Evolutionary conservation across 495 filamentous ascomycete species (phyloP), one percentile per base, ranked within the genome.

Genomic region (Neurospora discreta): DNA sequence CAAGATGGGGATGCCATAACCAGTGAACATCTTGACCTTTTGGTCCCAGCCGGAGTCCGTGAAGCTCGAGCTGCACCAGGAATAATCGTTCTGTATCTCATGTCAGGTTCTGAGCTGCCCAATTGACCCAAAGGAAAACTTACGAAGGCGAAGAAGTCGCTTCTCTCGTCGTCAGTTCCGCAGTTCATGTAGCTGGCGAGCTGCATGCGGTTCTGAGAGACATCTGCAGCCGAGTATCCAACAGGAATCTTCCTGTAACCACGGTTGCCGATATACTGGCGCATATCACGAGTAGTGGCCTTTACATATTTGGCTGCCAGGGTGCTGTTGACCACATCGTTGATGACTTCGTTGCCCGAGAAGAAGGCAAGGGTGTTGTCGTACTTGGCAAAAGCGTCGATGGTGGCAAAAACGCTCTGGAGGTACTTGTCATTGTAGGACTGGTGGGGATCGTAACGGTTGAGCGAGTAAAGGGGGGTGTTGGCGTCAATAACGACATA

Each of bases 271-370:
- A 98, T 91, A 80, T 94, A 98, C 77, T 92, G 88, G 79, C 91
- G 92, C 83, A 97, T 92, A 79, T 98, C 95, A 80, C 95, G 89
- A 43, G 92, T 97, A 44, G 92, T 90, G 36, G 95, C 95, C 86
- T 98, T 98, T 82, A 98, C 92, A 77, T 93, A 95, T 18, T 92
- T 91, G 11, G 94, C 95, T 60, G 89, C 84, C 70, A 83, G 80
- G 68, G 92, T 93, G 3, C 91, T 95, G 6, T 85, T 84, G 46
- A 79, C 75, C 73, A 89, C 87, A 73, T 91, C 89, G 84, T 98
- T 96, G 86, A 97, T 93, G 74, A 97, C 94, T 83, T 98, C 95
- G 80, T 98, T 98, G 44, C 93, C 95, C 20, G 94, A 96, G 86
- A 97, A 97, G 89, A 98, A 98, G 68, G 92, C 91, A 67, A 97